phyloP scores from a whole-genome alignment of 768 basidiomycete genomes.

The Hebeloma cylindrosporum region DNA sequence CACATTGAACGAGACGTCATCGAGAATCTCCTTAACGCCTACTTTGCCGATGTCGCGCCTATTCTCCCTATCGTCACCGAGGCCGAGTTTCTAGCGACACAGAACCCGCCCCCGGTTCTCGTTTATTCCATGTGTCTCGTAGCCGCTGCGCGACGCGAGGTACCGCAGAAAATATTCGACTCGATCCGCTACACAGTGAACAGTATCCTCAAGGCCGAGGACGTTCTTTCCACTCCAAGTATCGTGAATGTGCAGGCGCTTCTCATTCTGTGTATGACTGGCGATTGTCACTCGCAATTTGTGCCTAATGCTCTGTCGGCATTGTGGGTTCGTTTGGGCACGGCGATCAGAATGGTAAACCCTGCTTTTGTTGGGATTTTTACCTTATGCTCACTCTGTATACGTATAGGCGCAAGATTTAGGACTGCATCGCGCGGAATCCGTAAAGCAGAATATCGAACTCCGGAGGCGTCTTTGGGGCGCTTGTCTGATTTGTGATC shows the following conservation, averaged over 20 bases:
- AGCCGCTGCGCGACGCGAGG: slow-evolving; percentile 81
- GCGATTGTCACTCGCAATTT: slow-evolving; percentile 88
- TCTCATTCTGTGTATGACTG: slow-evolving; percentile 82
- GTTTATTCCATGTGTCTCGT: slow-evolving; percentile 95
- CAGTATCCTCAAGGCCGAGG: slow-evolving; percentile 81
- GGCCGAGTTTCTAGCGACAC: slow-evolving; percentile 78
- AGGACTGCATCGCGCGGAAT: slow-evolving; percentile 91
- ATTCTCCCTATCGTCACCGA: slow-evolving; percentile 86
- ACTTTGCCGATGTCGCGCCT: slow-evolving; percentile 89
- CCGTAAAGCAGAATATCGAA: slow-evolving; percentile 81
- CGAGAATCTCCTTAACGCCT: slow-evolving; percentile 84
- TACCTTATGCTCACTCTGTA: slow-evolving; percentile 2
- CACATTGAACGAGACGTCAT: slow-evolving; percentile 77
- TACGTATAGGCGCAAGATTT: slow-evolving; percentile 85
- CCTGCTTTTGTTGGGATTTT: slow-evolving; percentile 3
- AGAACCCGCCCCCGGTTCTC: slow-evolving; percentile 75
- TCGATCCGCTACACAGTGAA: slow-evolving; percentile 88
- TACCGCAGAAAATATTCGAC: slow-evolving; percentile 85
- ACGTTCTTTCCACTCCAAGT: slow-evolving; percentile 84
- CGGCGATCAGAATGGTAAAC: slow-evolving; percentile 88
- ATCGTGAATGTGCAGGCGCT: slow-evolving; percentile 87
- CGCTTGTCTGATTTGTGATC: slow-evolving; percentile 89
- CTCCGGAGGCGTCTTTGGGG: slow-evolving; percentile 91
- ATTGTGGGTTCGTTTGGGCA: slow-evolving; percentile 82
- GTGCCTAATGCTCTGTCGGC: slow-evolving; percentile 85